Percentiles rank a stretch among this genome's conserved stretches.
phyloP scores from a whole-genome alignment of 129 eudicot species.

The Glebionis coronaria region DNA sequence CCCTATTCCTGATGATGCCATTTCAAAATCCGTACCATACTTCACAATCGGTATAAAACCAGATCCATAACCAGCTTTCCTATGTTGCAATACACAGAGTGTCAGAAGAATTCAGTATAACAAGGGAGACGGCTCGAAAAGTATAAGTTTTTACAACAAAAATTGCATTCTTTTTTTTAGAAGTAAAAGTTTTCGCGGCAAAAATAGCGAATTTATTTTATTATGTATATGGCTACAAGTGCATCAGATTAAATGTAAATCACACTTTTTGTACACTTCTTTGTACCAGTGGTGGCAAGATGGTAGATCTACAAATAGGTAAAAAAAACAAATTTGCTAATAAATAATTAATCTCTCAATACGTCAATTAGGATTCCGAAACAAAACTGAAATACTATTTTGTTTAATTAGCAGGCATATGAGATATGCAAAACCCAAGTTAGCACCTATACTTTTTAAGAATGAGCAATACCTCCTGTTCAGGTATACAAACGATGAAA shows the following conservation, averaged over 20 bases:
- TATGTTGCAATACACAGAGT: conserved; percentile 48
- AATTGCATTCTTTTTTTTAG: too few relatives aligned
- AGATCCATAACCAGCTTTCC: conserved; percentile 43
- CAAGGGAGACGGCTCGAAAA: conserved; percentile 4
- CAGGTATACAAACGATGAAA: conserved; percentile 74
- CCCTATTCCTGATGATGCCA: conserved; percentile 41
- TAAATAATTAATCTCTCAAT: too few relatives aligned
- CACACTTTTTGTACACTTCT: background rate
- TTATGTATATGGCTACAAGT: background rate
- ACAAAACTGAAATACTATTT: too few relatives aligned
- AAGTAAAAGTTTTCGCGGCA: too few relatives aligned
- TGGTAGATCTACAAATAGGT: too few relatives aligned
- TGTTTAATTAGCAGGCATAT: too few relatives aligned
- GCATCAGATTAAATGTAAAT: background rate
- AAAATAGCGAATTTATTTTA: background rate
- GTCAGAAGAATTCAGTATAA: background rate
- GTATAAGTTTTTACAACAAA: background rate
- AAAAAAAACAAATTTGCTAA: too few relatives aligned
- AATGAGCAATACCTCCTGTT: conserved; percentile 58
- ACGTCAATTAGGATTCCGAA: too few relatives aligned
- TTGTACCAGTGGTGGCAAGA: too few relatives aligned
- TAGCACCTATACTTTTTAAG: background rate
- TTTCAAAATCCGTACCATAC: conserved; percentile 68
- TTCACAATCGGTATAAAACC: conserved; percentile 96
- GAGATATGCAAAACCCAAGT: too few relatives aligned